These are phyloP conservation scores for Emmonsia crescens DNA, from an alignment of 2,329 filamentous ascomycete species.

Conservation along the genomic window DNA sequence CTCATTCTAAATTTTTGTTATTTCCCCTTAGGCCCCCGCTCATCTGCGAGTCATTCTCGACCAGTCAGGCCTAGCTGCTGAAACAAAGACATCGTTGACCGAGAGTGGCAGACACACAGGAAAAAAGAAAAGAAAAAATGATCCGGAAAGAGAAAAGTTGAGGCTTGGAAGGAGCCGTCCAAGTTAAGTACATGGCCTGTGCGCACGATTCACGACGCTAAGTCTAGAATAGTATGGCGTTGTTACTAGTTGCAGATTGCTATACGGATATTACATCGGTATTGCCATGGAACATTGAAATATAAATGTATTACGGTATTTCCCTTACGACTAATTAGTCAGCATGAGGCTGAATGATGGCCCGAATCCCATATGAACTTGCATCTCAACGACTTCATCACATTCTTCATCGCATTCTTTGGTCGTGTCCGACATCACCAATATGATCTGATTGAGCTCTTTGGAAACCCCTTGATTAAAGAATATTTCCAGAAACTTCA, in stretches of 20 bases:
- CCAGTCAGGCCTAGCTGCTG: not conserved
- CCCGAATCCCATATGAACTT: not conserved
- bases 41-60: not conserved
- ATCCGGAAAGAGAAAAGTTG: not conserved
- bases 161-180: not conserved
- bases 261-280: not conserved
- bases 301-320: not conserved
- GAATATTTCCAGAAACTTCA: not conserved
- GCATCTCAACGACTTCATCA: not conserved
- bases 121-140: not conserved
- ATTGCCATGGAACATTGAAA: no score
- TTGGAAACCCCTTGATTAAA: not conserved
- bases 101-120: not conserved
- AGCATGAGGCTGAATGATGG: not conserved
- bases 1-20: not conserved
- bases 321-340: not conserved
- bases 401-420: not conserved
- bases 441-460: not conserved
- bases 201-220: not conserved
- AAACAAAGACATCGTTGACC: constrained; percentile 1
- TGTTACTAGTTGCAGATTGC: not conserved
- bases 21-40: not conserved
- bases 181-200: constrained; percentile 3
- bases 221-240: not conserved
- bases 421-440: not conserved